Evolutionary conservation across 2,329 filamentous ascomycete genomes (phyloP).

Genomic region (Cytospora chrysosperma): DNA sequence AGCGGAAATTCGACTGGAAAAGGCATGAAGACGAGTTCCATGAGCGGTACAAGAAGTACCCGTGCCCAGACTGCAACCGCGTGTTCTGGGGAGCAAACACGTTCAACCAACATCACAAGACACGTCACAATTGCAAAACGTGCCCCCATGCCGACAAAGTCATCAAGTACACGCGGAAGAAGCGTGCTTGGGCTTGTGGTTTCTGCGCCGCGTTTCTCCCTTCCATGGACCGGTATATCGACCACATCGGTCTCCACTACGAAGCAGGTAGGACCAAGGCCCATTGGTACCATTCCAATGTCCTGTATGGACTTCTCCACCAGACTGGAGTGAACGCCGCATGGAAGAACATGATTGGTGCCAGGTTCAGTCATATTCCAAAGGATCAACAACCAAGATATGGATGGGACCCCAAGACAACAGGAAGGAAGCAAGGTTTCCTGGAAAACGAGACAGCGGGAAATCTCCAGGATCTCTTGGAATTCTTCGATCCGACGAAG

Average conservation of each 20-base stretch:
- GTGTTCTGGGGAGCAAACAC: conserved; percentile 68
- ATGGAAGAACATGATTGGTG: conserved; percentile 57
- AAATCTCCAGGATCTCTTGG: conserved; percentile 62
- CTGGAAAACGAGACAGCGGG: conserved; percentile 62
- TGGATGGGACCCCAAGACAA: conserved; percentile 59
- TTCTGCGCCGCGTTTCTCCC: conserved; percentile 64
- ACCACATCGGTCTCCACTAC: conserved; percentile 68
- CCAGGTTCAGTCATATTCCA: conserved; percentile 44
- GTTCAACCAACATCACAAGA: conserved; percentile 67
- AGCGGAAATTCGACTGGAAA: conserved; percentile 69
- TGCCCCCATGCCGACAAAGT: conserved; percentile 65
- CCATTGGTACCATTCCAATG: conserved; percentile 69
- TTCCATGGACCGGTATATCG: conserved; percentile 64
- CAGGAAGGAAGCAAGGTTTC: conserved; percentile 56
- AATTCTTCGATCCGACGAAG: conserved; percentile 60
- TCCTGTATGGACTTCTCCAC: conserved; percentile 66
- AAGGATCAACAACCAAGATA: conserved; percentile 54
- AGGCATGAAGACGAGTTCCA: conserved; percentile 69
- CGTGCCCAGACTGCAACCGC: conserved; percentile 66
- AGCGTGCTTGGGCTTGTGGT: conserved; percentile 67
- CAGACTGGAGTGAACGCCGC: conserved; percentile 61
- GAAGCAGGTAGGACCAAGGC: conserved; percentile 61
- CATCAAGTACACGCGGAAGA: conserved; percentile 57
- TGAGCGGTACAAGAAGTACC: conserved; percentile 66
- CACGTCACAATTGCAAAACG: conserved; percentile 61